A percentile compares a stretch with the other conserved stretches of the same genome.
phyloP scores from a whole-genome alignment of 345 rosid species.

The Camelina hispida region DNA sequence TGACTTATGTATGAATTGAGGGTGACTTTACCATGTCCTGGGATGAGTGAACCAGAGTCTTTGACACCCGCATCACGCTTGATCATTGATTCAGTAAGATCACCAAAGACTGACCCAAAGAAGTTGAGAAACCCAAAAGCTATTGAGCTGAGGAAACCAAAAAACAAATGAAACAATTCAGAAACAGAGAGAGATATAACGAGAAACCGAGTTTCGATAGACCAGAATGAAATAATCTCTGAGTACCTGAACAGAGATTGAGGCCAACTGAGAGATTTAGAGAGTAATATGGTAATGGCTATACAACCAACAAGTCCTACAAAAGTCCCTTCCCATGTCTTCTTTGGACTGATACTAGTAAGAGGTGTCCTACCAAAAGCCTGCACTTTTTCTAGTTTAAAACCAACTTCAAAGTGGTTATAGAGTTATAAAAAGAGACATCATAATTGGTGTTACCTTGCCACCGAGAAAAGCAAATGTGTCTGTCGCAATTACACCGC shows the following conservation, averaged over 20 bases:
- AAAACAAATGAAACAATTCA: background rate
- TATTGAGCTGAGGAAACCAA: constrained; percentile 61
- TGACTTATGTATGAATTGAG: background rate
- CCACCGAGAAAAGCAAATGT: constrained; percentile 92
- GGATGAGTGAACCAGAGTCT: constrained; percentile 94
- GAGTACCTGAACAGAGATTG: constrained; percentile 72
- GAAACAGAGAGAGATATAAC: constrained; percentile 19
- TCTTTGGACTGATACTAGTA: constrained; percentile 83
- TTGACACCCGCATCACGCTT: constrained; percentile 98
- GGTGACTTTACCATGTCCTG: constrained; percentile 76
- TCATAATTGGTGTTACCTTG: constrained; percentile 55
- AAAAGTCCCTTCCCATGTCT: constrained; percentile 95
- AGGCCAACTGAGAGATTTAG: constrained; percentile 77
- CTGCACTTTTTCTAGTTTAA: constrained; percentile 48
- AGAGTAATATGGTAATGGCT: constrained; percentile 60
- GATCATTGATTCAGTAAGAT: constrained; percentile 94
- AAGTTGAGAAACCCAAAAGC: constrained; percentile 82
- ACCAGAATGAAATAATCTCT: constrained; percentile 33
- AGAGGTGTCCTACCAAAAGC: constrained; percentile 85
- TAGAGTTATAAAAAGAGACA: background rate
- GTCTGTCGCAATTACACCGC: constrained; percentile 88
- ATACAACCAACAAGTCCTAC: constrained; percentile 86
- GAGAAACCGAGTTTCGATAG: background rate
- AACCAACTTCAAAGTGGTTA: background rate
- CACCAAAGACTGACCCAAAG: constrained; percentile 92